Base-by-base conservation (phyloP, 768 basidiomycete genomes). In the Leccinum imitatum region DNA sequence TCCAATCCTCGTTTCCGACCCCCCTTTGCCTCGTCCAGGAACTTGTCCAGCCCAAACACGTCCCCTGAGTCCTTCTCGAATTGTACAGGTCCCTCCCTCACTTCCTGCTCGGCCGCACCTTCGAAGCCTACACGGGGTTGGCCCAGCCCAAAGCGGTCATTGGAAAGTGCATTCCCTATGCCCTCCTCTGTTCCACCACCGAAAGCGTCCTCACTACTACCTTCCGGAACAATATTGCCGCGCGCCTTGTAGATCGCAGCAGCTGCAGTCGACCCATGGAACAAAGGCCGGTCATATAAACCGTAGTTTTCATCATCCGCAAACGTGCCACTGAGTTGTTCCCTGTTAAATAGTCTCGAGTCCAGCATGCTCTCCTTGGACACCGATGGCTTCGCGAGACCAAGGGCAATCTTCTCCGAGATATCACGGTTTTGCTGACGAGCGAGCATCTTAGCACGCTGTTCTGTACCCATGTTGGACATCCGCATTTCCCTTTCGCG, bases 221-320 rank as follows among this genome's bases (percentile, higher is more conserved):
- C 71, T 57, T 72, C 71, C 63, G 91, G 87, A 6, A 81, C 71
- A 59, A 93, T 91, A 65, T 93, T 90, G 0, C 95, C 95, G 27
- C 89, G 83, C 5, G 96, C 93, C 75, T 95, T 96, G 82, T 99
- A 99, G 66, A 99, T 99, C n/a, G 97, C 97, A n/a, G 96, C 94
- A 0, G 93, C 95, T 17, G 96, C 96, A 4, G 90, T 87, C 3
- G 95, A 96, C 1, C 97, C 96, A 67, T 94, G 90, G 84, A 99
- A 99, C 53, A 99, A 79, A 3, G 96, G 95, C 53, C 86, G 85
- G 73, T 99, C 97, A 76, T 98, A 98, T 27, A 99, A 76, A 66
- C 87, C 91, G 77, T 98, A 98, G n/a, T 85, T 81, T 55, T 98
- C 97, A 35, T 96, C 93, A 65, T 93, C 91, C 33, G 85, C 97